These are phyloP conservation scores for Pseudoturritis turrita DNA, from an alignment of 345 rosid genomes.

Conservation along the genomic window DNA sequence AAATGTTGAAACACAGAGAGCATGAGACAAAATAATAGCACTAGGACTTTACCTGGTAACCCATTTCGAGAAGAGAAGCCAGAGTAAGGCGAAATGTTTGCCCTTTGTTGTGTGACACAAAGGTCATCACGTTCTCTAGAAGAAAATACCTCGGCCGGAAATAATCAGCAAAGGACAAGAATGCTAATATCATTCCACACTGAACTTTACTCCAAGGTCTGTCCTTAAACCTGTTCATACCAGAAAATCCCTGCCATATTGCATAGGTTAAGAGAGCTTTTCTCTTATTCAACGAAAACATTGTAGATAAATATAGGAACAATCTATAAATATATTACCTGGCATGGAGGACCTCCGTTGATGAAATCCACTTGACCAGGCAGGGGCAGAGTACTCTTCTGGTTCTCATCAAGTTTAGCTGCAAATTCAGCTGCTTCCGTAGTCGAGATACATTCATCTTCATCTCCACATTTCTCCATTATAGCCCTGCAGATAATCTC, in stretches of 20 bases:
- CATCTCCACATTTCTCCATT: slow-evolving; percentile 74
- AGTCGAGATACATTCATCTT: slow-evolving; percentile 77
- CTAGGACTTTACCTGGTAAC: slow-evolving; percentile 42
- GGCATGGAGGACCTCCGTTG: slow-evolving; percentile 97
- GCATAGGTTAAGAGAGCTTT: background rate
- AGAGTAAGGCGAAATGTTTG: slow-evolving; percentile 79
- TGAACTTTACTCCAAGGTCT: slow-evolving; percentile 83
- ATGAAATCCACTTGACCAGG: slow-evolving; percentile 90
- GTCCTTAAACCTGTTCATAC: slow-evolving; percentile 76
- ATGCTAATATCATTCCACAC: slow-evolving; percentile 52
- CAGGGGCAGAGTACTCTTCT: slow-evolving; percentile 34
- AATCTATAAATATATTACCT: slow-evolving; percentile 39
- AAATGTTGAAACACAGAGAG: background rate
- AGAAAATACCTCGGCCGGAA: slow-evolving; percentile 88
- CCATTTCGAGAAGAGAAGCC: slow-evolving; percentile 61
- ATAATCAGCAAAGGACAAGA: slow-evolving; percentile 75
- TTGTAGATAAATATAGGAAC: background rate
- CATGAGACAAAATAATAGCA: background rate
- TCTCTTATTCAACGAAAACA: background rate
- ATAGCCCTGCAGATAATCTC: slow-evolving; percentile 51
- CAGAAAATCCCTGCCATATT: slow-evolving; percentile 78
- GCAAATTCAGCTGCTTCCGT: slow-evolving; percentile 55
- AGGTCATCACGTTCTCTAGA: slow-evolving; percentile 81
- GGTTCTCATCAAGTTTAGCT: slow-evolving; percentile 35
- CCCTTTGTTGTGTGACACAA: slow-evolving; percentile 77